Conservation (phyloP, 2,329 filamentous ascomycete genomes). For the Claviceps fusiformis region DNA sequence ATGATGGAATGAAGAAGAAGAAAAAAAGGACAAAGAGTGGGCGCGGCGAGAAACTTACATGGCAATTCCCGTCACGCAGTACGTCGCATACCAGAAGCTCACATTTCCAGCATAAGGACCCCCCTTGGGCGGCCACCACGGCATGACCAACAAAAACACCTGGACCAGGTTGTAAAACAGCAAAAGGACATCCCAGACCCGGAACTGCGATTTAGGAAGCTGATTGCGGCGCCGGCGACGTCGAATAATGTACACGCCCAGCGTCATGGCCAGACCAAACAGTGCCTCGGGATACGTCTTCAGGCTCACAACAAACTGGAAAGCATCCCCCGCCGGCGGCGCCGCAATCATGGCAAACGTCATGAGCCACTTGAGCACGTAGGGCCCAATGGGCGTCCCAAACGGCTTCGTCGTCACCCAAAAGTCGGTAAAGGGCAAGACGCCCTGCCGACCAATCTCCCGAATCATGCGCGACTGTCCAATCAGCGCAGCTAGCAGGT, state of each 20-base stretch:
- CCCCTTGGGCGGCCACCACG: constrained; percentile 54
- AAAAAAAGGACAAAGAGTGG: background rate
- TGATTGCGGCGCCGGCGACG: constrained; percentile 26
- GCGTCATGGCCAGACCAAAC: constrained; percentile 42
- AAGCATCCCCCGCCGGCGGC: constrained; percentile 49
- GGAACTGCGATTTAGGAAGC: constrained; percentile 31
- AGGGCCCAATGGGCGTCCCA: constrained; percentile 47
- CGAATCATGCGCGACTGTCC: constrained; percentile 42
- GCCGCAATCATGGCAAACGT: constrained; percentile 47
- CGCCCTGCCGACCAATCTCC: constrained; percentile 48
- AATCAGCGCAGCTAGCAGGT: constrained; percentile 41
- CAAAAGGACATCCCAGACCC: constrained; percentile 43
- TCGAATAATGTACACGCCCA: constrained; percentile 46
- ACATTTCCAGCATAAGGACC: constrained; percentile 50
- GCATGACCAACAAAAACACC: constrained; percentile 51
- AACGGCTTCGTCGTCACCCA: constrained; percentile 52
- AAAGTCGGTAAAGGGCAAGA: constrained; percentile 44
- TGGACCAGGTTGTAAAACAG: constrained; percentile 47
- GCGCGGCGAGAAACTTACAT: constrained; percentile 33
- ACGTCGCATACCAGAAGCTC: constrained; percentile 62
- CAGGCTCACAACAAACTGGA: constrained; percentile 50
- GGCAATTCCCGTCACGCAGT: constrained; percentile 48
- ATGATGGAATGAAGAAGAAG: background rate
- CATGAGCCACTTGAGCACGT: constrained; percentile 41
- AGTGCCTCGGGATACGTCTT: constrained; percentile 42